Evolutionary conservation across 1,284 basidiomycete genomes (phyloP), one percentile per base, ranked within the genome.

Genomic region (Melampsora americana): DNA sequence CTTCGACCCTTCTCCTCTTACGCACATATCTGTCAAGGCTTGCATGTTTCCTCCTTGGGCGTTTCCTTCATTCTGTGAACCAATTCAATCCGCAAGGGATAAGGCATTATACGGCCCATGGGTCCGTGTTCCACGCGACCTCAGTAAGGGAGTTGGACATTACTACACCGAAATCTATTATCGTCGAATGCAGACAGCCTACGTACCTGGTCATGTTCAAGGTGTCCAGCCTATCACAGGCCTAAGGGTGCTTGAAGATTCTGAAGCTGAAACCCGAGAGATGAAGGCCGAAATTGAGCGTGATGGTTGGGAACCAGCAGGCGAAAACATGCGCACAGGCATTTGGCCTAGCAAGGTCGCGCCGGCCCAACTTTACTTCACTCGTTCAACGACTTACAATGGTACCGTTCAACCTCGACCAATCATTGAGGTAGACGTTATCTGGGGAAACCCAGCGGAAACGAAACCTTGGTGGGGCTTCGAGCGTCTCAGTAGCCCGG

Each of bases 41-140:
- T 74, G 72, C 42, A 74, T 74, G 72, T 74, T 74, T 56, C 72
- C 72, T 35, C 72, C 72, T 7, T 74, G 72, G 72, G 65, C 65
- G 6, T 74, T 74, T 44, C 35, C 32, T 2, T 18, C 53, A n/a
- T 61, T 74, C 39, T 74, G 72, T 35, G 53, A 62, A 18, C 72
- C 72, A 9, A 28, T 35, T 6, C 28, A 74, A 50, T 66, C 72
- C 20, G 65, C 72, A 48, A 74, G 39, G 20, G 72, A 74, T 26
- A 74, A 59, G 30, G 65, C 72, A 11, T 42, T 74, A 26, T 67
- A 74, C 64, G 72, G 72, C 7, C 67, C 23, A 35, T 74, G 72
- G 72, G 65, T 74, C 12, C 46, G 72, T 5, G 72, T 74, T n/a
- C 72, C 72, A 11, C 64, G 72, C 2, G 72, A 74, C 28, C n/a